phyloP scores from a whole-genome alignment of 2,329 filamentous ascomycete genomes.

The Exserohilum rostratum region DNA sequence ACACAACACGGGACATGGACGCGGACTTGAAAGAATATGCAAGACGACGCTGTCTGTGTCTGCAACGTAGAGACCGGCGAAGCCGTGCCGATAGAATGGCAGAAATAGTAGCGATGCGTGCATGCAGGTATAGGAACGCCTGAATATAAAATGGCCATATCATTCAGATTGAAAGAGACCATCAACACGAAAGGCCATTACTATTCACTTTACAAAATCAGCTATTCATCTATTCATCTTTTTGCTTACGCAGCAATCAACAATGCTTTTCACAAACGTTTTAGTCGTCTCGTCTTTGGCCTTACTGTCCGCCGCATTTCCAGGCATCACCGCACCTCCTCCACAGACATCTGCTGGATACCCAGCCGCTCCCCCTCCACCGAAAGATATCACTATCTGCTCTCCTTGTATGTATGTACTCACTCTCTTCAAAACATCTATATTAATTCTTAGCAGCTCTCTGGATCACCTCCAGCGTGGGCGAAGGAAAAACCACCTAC shows the following conservation, averaged over 20 bases:
- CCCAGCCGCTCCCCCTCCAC: constrained; percentile 2
- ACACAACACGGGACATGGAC: constrained; percentile 5
- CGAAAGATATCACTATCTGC: constrained; percentile 20
- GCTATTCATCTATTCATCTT: not conserved
- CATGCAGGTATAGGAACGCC: too few relatives aligned
- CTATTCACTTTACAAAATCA: constrained; percentile 1
- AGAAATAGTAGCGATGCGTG: not conserved
- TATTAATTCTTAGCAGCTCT: constrained; percentile 15
- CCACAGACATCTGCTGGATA: not conserved
- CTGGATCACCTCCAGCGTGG: constrained; percentile 18
- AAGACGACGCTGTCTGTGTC: constrained; percentile 13
- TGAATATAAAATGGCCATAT: not conserved
- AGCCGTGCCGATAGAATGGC: not conserved
- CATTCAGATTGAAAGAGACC: not conserved
- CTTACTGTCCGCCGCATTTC: constrained; percentile 16
- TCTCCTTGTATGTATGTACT: constrained; percentile 5
- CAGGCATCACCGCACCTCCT: not conserved
- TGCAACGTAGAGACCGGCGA: constrained; percentile 1
- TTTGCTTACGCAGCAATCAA: constrained; percentile 15
- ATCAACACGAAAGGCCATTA: not conserved
- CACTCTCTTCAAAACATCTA: too few relatives aligned
- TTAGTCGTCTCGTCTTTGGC: constrained; percentile 24
- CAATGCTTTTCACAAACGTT: constrained; percentile 26
- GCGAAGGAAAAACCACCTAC: constrained; percentile 14
- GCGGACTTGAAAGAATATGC: not conserved